Evolutionary conservation across 2,329 filamentous ascomycete species (phyloP).

Genomic region (Daldinia sp.): DNA sequence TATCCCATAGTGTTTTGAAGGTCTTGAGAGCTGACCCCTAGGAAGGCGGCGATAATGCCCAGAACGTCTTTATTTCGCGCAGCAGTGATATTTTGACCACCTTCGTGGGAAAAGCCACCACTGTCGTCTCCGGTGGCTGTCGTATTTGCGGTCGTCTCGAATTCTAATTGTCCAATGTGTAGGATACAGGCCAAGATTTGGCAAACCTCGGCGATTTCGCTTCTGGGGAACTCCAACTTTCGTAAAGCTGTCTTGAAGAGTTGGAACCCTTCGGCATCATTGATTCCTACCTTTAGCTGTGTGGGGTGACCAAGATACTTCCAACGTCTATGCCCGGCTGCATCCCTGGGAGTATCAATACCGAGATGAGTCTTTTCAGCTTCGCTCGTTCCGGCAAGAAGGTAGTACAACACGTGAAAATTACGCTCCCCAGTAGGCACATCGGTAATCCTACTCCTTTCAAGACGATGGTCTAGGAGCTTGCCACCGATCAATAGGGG

Average conservation of each 20-base stretch:
- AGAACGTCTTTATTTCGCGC: slow-evolving; percentile 95
- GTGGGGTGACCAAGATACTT: slow-evolving; percentile 95
- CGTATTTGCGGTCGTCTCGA: slow-evolving; percentile 82
- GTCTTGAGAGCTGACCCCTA: slow-evolving; percentile 82
- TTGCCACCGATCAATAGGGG: slow-evolving; percentile 94
- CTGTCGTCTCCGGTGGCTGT: slow-evolving; percentile 86
- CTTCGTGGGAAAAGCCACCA: slow-evolving; percentile 95
- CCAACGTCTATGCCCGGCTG: slow-evolving; percentile 78
- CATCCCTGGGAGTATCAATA: slow-evolving; percentile 56
- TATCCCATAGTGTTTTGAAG: slow-evolving; percentile 90
- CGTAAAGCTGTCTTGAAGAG: slow-evolving; percentile 96
- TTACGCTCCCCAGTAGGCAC: slow-evolving; percentile 96
- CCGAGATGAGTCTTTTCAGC: slow-evolving; percentile 89
- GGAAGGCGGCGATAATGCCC: slow-evolving; percentile 87
- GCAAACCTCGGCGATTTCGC: slow-evolving; percentile 96
- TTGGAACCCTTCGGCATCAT: slow-evolving; percentile 94
- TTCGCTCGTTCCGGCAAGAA: slow-evolving; percentile 87
- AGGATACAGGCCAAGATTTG: slow-evolving; percentile 92
- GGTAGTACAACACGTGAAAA: slow-evolving; percentile 95
- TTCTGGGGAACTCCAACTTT: slow-evolving; percentile 91
- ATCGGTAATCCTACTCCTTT: slow-evolving; percentile 87
- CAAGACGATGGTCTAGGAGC: slow-evolving; percentile 89
- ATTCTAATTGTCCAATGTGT: slow-evolving; percentile 98
- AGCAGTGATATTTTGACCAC: slow-evolving; percentile 81
- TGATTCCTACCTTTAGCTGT: slow-evolving; percentile 95